Conservation (phyloP, 768 basidiomycete species). For the Amanita molliuscula region DNA sequence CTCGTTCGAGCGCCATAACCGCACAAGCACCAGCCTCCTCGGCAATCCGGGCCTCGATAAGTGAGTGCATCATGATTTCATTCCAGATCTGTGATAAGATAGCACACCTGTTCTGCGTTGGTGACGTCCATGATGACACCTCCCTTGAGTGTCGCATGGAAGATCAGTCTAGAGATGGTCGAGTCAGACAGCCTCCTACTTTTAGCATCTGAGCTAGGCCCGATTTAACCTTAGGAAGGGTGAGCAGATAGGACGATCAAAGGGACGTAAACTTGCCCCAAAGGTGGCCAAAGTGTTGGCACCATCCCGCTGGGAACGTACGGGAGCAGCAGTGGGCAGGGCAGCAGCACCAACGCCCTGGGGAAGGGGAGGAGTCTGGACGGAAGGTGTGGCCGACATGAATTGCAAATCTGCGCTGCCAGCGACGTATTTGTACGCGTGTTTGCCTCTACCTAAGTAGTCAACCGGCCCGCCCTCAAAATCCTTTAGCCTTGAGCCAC, state of each 20-base stretch:
- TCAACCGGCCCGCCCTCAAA: conserved; percentile 28
- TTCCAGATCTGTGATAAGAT: background rate
- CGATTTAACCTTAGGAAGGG: conserved; percentile 65
- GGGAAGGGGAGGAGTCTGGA: conserved; percentile 24
- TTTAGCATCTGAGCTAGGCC: conserved; percentile 97
- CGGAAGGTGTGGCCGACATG: conserved; percentile 14
- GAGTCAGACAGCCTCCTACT: conserved; percentile 26
- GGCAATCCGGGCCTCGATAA: conserved; percentile 77
- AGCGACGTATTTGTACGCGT: background rate
- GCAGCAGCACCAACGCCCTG: conserved; percentile 29
- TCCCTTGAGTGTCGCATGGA: conserved; percentile 33
- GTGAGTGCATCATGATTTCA: background rate
- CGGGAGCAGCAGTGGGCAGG: conserved; percentile 40
- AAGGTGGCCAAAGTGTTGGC: conserved; percentile 56
- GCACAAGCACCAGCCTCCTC: conserved; percentile 97
- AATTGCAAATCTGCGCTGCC: background rate
- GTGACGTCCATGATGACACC: conserved; percentile 96
- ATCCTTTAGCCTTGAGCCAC: conserved; percentile 59
- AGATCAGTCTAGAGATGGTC: conserved; percentile 2
- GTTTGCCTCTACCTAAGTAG: background rate
- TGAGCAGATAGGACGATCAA: conserved; percentile 4
- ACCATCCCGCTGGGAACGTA: conserved; percentile 39
- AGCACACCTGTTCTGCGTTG: conserved; percentile 48
- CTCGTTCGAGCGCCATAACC: conserved; percentile 94
- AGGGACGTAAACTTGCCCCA: conserved; percentile 33